Evolutionary conservation across 2,329 filamentous ascomycete species (phyloP), one percentile per base, ranked within the genome.

Genomic region (Alternaria alternata): DNA sequence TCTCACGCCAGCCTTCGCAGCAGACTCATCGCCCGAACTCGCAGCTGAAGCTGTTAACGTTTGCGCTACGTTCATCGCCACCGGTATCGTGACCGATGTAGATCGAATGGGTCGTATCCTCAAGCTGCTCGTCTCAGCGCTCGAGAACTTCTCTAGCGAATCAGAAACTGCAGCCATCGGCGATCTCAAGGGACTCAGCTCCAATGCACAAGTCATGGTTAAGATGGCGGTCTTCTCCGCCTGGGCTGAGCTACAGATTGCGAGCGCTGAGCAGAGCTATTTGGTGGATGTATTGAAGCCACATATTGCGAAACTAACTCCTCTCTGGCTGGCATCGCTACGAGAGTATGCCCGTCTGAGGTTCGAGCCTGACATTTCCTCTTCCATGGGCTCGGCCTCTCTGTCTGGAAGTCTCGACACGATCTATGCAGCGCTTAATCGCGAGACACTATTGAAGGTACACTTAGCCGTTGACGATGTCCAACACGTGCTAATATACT

Each of bases 91-190:
- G 8, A 97, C 93, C 0, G 95, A 98, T 78, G 89, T 98, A 8
- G 96, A 99, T 68, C 89, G 95, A n/a, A 99, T 99, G 95, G 95
- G 95, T 22, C 90, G 95, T 57, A 99, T 99, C 54, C 85, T 99
- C 57, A 98, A 97, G 81, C 91, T 96, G 1, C 85, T 99, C 2
- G 92, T 97, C 6, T 90, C 90, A 43, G 94, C 94, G 0, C 85
- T 99, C 1, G 94, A 98, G 72, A 97, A 94, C 78, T 97, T 98
- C 73, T 92, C 92, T 2, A 88, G 86, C 46, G 92, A 96, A 63
- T 84, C 87, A 1, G 91, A 96, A 70, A 91, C 90, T 43, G 92
- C 91, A 0, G 88, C 92, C 22, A 98, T 99, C 74, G 95, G 95
- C 16, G 96, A 99, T 68, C 84, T 99, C 6, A 93, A 92, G 78